Evolutionary conservation across 345 rosid genomes (phyloP).

Genomic region (Gossypium thurberi): DNA sequence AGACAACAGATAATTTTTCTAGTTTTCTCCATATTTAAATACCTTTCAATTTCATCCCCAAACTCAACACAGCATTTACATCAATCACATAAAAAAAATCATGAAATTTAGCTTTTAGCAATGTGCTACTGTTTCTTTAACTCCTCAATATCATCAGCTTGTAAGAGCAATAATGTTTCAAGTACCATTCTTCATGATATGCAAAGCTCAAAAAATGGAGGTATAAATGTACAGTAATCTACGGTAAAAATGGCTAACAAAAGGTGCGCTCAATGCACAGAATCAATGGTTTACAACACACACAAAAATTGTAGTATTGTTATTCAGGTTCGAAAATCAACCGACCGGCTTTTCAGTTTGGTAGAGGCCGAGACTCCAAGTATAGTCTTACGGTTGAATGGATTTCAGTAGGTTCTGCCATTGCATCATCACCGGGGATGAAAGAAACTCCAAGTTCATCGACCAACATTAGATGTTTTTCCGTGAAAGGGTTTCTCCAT

Average conservation of each 20-base stretch:
- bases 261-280: neutral
- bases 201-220: conserved; percentile 5
- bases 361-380: conserved; percentile 49
- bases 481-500: conserved; percentile 94
- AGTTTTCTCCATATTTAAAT: no score
- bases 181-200: conserved; percentile 1
- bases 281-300: neutral
- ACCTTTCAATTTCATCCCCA: no score
- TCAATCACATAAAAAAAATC: neutral
- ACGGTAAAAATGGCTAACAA: neutral
- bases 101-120: neutral
- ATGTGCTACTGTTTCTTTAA: neutral
- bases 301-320: neutral
- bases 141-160: neutral
- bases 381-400: conserved; percentile 70
- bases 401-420: conserved; percentile 85
- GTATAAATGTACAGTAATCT: conserved; percentile 1
- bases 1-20: neutral
- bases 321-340: neutral
- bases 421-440: conserved; percentile 85
- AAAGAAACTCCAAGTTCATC: conserved; percentile 87
- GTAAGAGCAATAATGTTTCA: neutral
- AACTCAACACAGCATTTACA: neutral
- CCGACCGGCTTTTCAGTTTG: conserved; percentile 8
- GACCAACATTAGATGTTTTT: conserved; percentile 64